phyloP scores from a whole-genome alignment of 176 grass and related monocot genomes.

The Oryza australiensis region DNA sequence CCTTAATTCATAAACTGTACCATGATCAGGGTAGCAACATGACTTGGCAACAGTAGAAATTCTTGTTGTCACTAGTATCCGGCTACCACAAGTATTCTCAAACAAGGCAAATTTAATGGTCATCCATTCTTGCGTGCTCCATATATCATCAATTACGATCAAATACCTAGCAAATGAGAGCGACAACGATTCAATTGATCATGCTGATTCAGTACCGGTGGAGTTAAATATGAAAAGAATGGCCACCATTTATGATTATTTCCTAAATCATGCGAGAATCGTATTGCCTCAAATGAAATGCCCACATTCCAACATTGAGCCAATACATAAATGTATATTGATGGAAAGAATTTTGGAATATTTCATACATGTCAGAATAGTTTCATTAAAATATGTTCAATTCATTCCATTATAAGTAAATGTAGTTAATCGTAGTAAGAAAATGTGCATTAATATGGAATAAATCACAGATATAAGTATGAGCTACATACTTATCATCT shows the following conservation, averaged over 20 bases:
- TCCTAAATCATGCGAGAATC: not conserved
- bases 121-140: conserved; percentile 19
- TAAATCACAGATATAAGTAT: no score
- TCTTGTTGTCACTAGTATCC: conserved; percentile 30
- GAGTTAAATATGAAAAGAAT: not conserved
- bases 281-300: not conserved
- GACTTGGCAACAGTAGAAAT: conserved; percentile 11
- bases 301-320: not conserved
- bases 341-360: not conserved
- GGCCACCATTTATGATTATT: not conserved
- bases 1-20: conserved; percentile 10
- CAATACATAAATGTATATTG: not conserved
- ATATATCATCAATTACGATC: conserved; percentile 42
- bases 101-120: conserved; percentile 3
- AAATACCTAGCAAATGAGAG: not conserved
- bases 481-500: no score
- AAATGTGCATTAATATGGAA: no score
- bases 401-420: not conserved
- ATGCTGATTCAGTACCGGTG: not conserved
- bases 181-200: not conserved
- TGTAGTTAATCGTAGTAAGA: not conserved
- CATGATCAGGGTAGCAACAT: conserved; percentile 15
- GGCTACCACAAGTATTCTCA: conserved; percentile 22
- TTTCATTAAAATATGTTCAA: not conserved
- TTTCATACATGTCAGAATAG: not conserved